Evolutionary conservation across 768 basidiomycete genomes (phyloP).

Genomic region (Gautieria morchelliformis): DNA sequence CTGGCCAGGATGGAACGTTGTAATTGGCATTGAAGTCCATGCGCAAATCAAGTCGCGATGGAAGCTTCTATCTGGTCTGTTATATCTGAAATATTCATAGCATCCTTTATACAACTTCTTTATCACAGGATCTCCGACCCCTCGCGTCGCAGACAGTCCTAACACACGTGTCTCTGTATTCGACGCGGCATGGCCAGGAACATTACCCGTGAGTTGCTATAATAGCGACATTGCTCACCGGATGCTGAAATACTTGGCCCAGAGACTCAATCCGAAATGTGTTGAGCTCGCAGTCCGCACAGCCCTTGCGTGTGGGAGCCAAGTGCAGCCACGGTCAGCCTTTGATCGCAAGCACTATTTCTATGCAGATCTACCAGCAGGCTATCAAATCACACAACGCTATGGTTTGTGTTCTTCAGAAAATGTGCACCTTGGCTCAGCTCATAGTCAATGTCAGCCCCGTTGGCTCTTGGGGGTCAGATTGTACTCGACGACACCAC

Average conservation of each 20-base stretch:
- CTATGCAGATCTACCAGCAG: conserved; percentile 87
- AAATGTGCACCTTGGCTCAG: background rate
- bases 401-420: conserved; percentile 46
- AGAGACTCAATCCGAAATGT: conserved; percentile 57
- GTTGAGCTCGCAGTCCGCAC: conserved; percentile 75
- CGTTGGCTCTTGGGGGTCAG: conserved; percentile 62
- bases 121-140: conserved; percentile 30
- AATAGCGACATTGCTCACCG: background rate
- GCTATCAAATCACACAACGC: conserved; percentile 96
- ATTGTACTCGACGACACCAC: conserved; percentile 23
- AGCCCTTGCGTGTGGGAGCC: conserved; percentile 62
- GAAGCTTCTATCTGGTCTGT: conserved; percentile 80
- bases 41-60: conserved; percentile 81
- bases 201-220: conserved; percentile 61
- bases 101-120: background rate
- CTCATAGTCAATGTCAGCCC: conserved; percentile 38
- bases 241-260: background rate
- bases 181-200: conserved; percentile 91
- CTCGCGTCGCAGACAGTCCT: conserved; percentile 39
- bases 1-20: conserved; percentile 84
- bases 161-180: conserved; percentile 70
- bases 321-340: conserved; percentile 59
- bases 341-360: conserved; percentile 99
- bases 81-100: background rate
- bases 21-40: conserved; percentile 93